Evolutionary conservation across 306 rosid species (phyloP).

Genomic region (Cucurbita ficifolia): DNA sequence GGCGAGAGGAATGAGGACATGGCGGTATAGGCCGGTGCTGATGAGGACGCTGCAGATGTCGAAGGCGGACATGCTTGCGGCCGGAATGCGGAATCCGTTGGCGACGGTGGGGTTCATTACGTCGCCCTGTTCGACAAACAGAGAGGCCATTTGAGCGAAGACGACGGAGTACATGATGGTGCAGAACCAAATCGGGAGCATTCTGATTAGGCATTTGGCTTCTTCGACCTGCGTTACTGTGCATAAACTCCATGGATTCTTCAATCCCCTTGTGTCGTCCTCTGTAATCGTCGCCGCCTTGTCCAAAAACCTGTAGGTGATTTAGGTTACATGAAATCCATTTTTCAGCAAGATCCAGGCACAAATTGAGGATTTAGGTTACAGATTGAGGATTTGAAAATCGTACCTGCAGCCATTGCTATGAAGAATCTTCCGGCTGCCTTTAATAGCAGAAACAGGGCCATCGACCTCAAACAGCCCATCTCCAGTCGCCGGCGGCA

Average conservation of each 20-base stretch:
- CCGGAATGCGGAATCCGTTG: constrained; percentile 28
- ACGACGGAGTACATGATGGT: constrained; percentile 48
- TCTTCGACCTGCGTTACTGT: constrained; percentile 59
- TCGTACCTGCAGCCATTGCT: constrained; percentile 17
- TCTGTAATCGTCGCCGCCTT: constrained; percentile 34
- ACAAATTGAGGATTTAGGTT: no score
- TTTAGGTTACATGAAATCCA: no score
- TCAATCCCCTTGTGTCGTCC: background rate
- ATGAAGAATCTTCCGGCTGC: constrained; percentile 42
- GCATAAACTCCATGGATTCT: constrained; percentile 35
- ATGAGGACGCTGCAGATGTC: constrained; percentile 38
- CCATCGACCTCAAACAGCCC: constrained; percentile 40
- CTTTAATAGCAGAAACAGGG: constrained; percentile 33
- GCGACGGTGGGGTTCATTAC: constrained; percentile 27
- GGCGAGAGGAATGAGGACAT: constrained; percentile 20
- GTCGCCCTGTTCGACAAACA: constrained; percentile 53
- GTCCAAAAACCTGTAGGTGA: constrained; percentile 31
- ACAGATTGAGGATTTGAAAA: no score
- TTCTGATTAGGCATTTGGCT: constrained; percentile 41
- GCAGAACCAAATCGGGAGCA: constrained; percentile 52
- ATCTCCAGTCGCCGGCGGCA: background rate
- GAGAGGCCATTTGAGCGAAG: constrained; percentile 59
- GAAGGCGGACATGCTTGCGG: constrained; percentile 51
- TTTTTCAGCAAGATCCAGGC: no score
- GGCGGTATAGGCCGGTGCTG: constrained; percentile 31